Conservation (phyloP, 441 rosid genomes). For the Euphorbia schlechtendalii region DNA sequence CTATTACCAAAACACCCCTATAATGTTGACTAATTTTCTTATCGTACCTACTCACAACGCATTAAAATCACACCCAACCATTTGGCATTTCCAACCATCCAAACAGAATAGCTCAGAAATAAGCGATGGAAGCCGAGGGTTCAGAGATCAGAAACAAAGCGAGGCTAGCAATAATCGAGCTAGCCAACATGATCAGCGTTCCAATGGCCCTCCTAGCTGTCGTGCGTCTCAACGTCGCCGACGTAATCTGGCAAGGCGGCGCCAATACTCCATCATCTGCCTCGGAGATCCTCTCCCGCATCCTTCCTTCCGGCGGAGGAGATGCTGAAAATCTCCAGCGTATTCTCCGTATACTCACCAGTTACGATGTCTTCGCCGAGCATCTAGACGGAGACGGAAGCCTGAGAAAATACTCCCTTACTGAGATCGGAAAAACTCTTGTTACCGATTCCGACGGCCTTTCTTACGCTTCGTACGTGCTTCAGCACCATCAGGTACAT, state of each 20-base stretch:
- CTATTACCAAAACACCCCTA: no score
- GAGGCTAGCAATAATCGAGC: slow-evolving; percentile 59
- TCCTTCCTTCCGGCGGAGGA: slow-evolving; percentile 28
- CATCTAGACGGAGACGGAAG: slow-evolving; percentile 26
- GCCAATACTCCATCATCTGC: slow-evolving; percentile 65
- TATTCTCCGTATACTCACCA: slow-evolving; percentile 75
- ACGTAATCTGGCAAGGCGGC: slow-evolving; percentile 79
- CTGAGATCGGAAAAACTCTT: slow-evolving; percentile 71
- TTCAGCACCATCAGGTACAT: slow-evolving; percentile 84
- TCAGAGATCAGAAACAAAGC: slow-evolving; percentile 48
- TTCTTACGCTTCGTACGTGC: slow-evolving; percentile 70
- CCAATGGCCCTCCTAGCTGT: slow-evolving; percentile 84
- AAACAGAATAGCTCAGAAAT: background rate
- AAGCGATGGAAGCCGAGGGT: slow-evolving; percentile 39
- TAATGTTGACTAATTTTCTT: no score
- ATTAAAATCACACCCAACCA: no score
- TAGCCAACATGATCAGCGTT: slow-evolving; percentile 86
- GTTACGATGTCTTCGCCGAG: slow-evolving; percentile 67
- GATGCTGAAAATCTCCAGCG: slow-evolving; percentile 72
- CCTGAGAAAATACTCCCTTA: slow-evolving; percentile 54
- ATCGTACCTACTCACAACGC: no score
- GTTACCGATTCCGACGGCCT: slow-evolving; percentile 62
- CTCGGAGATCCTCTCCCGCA: slow-evolving; percentile 52
- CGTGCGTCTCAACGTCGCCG: slow-evolving; percentile 63
- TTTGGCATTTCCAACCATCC: no score